A percentile compares a stretch with the other conserved stretches of the same genome.
These are phyloP conservation scores for Penicillium paneum DNA, from an alignment of 2,329 filamentous ascomycete species.

Conservation along the genomic window DNA sequence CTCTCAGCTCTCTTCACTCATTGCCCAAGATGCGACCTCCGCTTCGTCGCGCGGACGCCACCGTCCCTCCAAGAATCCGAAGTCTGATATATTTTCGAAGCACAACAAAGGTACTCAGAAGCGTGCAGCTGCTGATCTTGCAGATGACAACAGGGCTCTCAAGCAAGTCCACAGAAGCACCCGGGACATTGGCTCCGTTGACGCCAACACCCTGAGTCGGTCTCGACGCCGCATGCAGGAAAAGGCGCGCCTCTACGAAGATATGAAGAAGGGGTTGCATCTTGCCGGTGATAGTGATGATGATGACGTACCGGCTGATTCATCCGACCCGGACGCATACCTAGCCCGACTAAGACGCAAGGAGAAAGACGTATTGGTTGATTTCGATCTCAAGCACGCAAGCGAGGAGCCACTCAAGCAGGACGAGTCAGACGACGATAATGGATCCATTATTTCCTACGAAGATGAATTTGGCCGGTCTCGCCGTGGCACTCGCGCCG, in stretches of 20 bases:
- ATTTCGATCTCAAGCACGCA: slow-evolving; percentile 96
- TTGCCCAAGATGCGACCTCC: slow-evolving; percentile 54
- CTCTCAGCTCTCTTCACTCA: slow-evolving; percentile 80
- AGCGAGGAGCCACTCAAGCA: slow-evolving; percentile 54
- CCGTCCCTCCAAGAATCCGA: slow-evolving; percentile 50
- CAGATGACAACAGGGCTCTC: slow-evolving; percentile 53
- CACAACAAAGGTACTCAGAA: slow-evolving; percentile 63
- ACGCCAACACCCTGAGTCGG: slow-evolving; percentile 58
- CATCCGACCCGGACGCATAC: slow-evolving; percentile 35
- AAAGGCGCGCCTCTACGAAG: slow-evolving; percentile 83
- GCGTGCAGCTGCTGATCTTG: slow-evolving; percentile 57
- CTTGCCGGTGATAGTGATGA: slow-evolving; percentile 48
- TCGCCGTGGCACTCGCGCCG: slow-evolving; percentile 66
- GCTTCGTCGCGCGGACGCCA: slow-evolving; percentile 42
- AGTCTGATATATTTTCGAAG: slow-evolving; percentile 66
- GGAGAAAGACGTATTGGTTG: slow-evolving; percentile 62
- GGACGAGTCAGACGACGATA: slow-evolving; percentile 38
- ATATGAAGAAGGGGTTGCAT: slow-evolving; percentile 86
- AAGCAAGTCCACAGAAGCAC: slow-evolving; percentile 61
- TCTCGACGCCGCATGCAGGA: slow-evolving; percentile 81
- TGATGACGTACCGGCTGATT: slow-evolving; percentile 28
- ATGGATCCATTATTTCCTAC: slow-evolving; percentile 73
- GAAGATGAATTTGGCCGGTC: slow-evolving; percentile 90
- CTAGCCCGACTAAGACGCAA: slow-evolving; percentile 59
- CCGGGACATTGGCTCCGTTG: slow-evolving; percentile 59